Evolutionary conservation across 2,329 filamentous ascomycete genomes (phyloP).

Genomic region (Boeremia lycopersici): DNA sequence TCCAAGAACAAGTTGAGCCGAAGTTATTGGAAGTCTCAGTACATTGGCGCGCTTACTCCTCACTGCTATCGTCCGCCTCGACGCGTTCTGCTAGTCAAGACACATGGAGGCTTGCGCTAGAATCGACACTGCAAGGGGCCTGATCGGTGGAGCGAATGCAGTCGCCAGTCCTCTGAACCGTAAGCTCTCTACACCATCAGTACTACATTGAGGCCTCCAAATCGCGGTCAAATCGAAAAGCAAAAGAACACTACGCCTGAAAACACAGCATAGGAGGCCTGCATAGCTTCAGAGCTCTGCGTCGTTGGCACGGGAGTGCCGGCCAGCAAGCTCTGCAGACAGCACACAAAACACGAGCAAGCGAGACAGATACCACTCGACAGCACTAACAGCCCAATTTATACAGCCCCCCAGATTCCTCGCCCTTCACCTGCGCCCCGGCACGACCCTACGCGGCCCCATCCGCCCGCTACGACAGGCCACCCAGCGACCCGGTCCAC

Average conservation of each 20-base stretch:
- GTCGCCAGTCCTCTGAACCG: background rate
- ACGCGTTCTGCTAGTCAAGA: background rate
- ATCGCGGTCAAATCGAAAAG: too few species aligned
- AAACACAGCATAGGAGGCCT: background rate
- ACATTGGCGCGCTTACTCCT: background rate
- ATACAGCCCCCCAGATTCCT: conserved; percentile 1
- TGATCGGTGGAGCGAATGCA: background rate
- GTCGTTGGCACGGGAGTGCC: background rate
- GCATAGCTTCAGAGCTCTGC: background rate
- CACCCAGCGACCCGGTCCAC: background rate
- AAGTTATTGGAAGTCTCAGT: too few species aligned
- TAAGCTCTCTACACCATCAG: background rate
- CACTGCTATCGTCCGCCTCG: background rate
- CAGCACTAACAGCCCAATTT: conserved; percentile 2
- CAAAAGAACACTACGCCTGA: background rate
- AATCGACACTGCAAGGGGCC: conserved; percentile 4
- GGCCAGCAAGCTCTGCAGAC: background rate
- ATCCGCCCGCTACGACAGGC: conserved; percentile 2
- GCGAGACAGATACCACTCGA: background rate
- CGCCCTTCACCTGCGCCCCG: conserved; percentile 9
- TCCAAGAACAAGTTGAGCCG: background rate
- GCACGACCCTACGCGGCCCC: conserved; percentile 11
- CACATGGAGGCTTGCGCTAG: background rate
- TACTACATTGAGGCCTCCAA: background rate
- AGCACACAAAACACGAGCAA: background rate